Conservation (phyloP, 352 stramenopile species). For the Pythium phragmitis region DNA sequence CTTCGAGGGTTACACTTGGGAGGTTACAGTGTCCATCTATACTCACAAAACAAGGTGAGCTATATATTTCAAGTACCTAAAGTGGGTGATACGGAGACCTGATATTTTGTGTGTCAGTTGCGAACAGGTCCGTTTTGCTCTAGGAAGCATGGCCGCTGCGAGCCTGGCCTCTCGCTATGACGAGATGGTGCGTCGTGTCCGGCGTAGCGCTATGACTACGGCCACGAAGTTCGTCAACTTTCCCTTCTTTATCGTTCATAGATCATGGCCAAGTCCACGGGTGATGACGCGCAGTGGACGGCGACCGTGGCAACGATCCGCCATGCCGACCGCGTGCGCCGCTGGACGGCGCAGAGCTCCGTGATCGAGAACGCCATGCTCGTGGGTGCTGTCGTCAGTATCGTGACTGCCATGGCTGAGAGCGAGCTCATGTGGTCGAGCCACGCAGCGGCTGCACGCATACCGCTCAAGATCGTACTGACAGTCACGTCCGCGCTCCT, state of each 20-base stretch:
- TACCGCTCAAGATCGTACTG: constrained; percentile 43
- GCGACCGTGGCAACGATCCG: constrained; percentile 37
- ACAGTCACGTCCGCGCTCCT: constrained; percentile 36
- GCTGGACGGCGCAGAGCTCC: constrained; percentile 14
- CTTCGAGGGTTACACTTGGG: background rate
- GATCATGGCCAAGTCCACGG: constrained; percentile 6
- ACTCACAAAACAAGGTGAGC: background rate
- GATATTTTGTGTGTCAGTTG: background rate
- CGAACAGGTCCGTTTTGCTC: background rate
- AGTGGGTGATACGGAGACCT: background rate
- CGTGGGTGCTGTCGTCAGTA: constrained; percentile 30
- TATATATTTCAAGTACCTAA: background rate
- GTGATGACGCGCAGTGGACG: constrained; percentile 15
- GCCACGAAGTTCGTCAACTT: background rate
- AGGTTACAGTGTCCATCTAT: background rate
- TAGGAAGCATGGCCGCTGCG: background rate
- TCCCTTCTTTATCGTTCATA: background rate
- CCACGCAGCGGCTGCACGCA: constrained; percentile 22
- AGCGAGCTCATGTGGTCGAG: constrained; percentile 47
- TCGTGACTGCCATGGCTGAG: constrained; percentile 44
- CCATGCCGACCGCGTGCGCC: constrained; percentile 34
- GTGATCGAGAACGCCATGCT: constrained; percentile 52
- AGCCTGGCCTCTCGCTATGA: constrained; percentile 1
- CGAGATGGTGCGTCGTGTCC: background rate
- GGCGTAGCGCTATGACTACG: background rate